phyloP scores from a whole-genome alignment of 2,329 filamentous ascomycete genomes.

The Basipetospora chlamydospora region DNA sequence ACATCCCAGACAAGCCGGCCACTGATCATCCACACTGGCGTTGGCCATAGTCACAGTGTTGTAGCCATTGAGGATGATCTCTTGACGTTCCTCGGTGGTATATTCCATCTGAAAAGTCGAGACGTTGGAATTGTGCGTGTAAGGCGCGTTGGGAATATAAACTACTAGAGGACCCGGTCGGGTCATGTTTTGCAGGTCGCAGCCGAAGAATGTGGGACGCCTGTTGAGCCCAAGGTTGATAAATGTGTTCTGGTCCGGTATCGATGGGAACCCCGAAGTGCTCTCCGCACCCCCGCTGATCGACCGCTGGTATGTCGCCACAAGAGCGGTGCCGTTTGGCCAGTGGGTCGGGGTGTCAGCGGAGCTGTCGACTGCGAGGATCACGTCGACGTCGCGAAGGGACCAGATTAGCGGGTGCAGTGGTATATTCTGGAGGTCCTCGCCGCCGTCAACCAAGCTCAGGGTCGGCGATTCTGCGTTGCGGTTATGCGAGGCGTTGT shows the following conservation, averaged over 20 bases:
- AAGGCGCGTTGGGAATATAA: conserved; percentile 72
- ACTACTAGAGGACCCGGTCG: conserved; percentile 49
- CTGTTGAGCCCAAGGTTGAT: conserved; percentile 62
- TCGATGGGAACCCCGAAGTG: conserved; percentile 53
- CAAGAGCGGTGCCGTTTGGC: conserved; percentile 64
- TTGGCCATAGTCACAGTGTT: conserved; percentile 67
- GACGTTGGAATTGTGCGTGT: conserved; percentile 55
- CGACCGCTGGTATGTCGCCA: conserved; percentile 60
- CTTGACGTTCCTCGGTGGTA: conserved; percentile 47
- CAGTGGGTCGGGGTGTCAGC: conserved; percentile 55
- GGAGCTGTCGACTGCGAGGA: conserved; percentile 68
- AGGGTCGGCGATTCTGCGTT: conserved; percentile 39
- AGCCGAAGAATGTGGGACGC: conserved; percentile 69
- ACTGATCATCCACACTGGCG: conserved; percentile 51
- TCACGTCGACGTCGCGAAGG: conserved; percentile 56
- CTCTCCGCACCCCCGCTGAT: conserved; percentile 42
- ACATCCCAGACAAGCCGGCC: conserved; percentile 69
- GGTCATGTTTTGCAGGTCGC: conserved; percentile 48
- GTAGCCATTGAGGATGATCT: conserved; percentile 68
- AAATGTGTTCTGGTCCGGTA: conserved; percentile 66
- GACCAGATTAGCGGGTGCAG: conserved; percentile 66
- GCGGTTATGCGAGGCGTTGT: conserved; percentile 42
- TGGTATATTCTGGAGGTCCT: conserved; percentile 67
- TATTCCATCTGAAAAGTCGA: conserved; percentile 57
- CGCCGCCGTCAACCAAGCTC: conserved; percentile 64